Evolutionary conservation across 2,329 filamentous ascomycete species (phyloP).

Genomic region (Apiospora sp.): DNA sequence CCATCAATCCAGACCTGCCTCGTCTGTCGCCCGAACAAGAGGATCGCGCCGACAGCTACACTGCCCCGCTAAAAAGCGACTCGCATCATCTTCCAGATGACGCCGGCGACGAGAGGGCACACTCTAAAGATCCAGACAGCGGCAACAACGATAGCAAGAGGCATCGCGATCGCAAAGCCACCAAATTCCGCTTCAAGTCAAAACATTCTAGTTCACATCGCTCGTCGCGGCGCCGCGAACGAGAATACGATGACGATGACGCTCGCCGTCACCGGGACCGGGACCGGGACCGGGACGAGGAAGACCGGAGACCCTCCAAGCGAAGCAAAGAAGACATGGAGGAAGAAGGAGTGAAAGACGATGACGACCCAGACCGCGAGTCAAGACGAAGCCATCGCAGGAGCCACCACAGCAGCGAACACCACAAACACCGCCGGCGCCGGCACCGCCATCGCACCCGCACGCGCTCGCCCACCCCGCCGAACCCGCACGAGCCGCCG

Average conservation of each 20-base stretch:
- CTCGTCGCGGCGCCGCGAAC: conserved; percentile 36
- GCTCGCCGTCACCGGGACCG: conserved; percentile 11
- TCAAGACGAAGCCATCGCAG: conserved; percentile 30
- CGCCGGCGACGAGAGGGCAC: conserved; percentile 25
- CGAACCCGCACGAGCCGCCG: conserved; percentile 55
- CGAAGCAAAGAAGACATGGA: background rate
- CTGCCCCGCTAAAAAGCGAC: conserved; percentile 6
- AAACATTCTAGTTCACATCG: conserved; percentile 40
- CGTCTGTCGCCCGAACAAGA: conserved; percentile 33
- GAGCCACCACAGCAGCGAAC: conserved; percentile 37
- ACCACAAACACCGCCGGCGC: conserved; percentile 42
- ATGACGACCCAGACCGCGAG: conserved; percentile 30
- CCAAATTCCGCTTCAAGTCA: conserved; percentile 54
- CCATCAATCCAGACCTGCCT: conserved; percentile 40
- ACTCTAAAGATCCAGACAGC: background rate
- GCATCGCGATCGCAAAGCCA: conserved; percentile 35
- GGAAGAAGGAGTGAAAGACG: background rate
- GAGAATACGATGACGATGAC: conserved; percentile 24
- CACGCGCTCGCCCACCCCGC: conserved; percentile 54
- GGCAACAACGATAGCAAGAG: background rate
- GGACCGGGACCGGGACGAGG: background rate
- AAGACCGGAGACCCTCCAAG: background rate
- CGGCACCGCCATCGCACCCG: conserved; percentile 42
- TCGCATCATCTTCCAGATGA: background rate
- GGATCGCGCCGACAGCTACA: conserved; percentile 22